Base-by-base conservation (phyloP, 108 stramenopile species). In the Pseudonitzschia multistriata region DNA sequence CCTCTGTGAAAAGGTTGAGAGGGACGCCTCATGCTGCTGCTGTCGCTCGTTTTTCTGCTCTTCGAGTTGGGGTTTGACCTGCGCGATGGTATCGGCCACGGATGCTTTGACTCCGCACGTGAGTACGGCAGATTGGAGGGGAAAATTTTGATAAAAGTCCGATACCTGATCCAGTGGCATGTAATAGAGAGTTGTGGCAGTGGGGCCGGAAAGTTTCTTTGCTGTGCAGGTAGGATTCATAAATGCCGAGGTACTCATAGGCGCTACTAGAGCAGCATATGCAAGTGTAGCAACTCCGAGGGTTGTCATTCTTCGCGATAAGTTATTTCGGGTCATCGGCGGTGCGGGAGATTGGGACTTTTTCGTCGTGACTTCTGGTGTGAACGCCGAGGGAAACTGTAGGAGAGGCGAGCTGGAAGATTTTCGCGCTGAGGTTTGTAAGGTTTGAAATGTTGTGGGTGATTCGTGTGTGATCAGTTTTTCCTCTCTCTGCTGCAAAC, bases 41-140 rank as follows among this genome's bases (percentile, higher is more conserved):
- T 59, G 17, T 35, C 35, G 27, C 42, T 52, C 24, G 22, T 52
- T 52, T 25, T 24, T 25, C 1, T 45, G 42, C 42, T 8, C 50
- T 52, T 52, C 22, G 19, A 52, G 21, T 52, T 36, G 36, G 34
- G 49, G 33, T 34, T 72, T 63, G 62, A 74, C 48, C 64, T 78
- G 77, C 3, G 77, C 72, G 47, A 78, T 62, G 11, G 67, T 66
- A 63, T 78, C 77, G 67, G 77, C 77, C 0, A 78, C 31, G 35
- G 54, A 57, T 7, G 73, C 72, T 45, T 78, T 78, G 34, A 78
- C 37, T 49, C 77, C 73, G 29, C 77, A 78, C 10, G 77, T 78
- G 19, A 70, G 31, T 5, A 78, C 49, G 0, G 73, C 77, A 3
- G 66, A 30, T 24, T 60, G 67, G 4, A 77, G n/a, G 19, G 77